These are phyloP conservation scores for Colletotrichum noveboracense DNA, from an alignment of 2,329 filamentous ascomycete species.

Conservation along the genomic window DNA sequence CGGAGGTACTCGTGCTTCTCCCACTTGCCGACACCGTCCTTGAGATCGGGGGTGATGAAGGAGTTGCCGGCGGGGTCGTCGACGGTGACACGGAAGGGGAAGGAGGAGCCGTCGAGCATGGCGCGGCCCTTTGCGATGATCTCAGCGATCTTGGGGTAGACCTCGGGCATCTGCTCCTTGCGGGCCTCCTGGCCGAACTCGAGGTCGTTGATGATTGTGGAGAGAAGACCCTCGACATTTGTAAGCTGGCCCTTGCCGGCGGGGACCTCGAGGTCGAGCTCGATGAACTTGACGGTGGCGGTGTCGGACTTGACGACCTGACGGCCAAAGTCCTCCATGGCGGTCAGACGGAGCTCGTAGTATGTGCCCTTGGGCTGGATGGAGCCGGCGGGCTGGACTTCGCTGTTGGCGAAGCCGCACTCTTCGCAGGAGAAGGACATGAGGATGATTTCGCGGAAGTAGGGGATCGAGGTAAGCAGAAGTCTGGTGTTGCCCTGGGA, in stretches of 20 bases:
- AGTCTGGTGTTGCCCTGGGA: slow-evolving; percentile 80
- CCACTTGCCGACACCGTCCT: slow-evolving; percentile 85
- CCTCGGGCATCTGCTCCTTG: slow-evolving; percentile 77
- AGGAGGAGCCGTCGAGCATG: slow-evolving; percentile 78
- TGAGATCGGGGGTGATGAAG: slow-evolving; percentile 89
- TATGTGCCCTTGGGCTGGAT: slow-evolving; percentile 89
- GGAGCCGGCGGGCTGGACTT: slow-evolving; percentile 89
- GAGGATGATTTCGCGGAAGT: slow-evolving; percentile 96
- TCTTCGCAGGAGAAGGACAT: slow-evolving; percentile 96
- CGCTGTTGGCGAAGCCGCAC: slow-evolving; percentile 89
- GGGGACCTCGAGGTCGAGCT: slow-evolving; percentile 92
- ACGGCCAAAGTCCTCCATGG: slow-evolving; percentile 76
- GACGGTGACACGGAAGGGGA: slow-evolving; percentile 87
- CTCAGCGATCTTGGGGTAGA: slow-evolving; percentile 77
- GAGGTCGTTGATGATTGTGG: slow-evolving; percentile 79
- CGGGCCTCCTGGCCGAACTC: slow-evolving; percentile 82
- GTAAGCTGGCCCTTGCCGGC: slow-evolving; percentile 89
- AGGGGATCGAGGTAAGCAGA: slow-evolving; percentile 90
- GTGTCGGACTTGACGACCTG: slow-evolving; percentile 94
- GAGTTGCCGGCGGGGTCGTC: slow-evolving; percentile 96
- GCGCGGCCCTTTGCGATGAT: slow-evolving; percentile 76
- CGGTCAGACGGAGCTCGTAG: slow-evolving; percentile 82
- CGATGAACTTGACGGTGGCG: slow-evolving; percentile 84
- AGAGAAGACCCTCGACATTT: slow-evolving; percentile 89
- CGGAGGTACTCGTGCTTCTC: slow-evolving; percentile 83